Conservation (phyloP, 208 protist genomes). For the Wallacemonas sp. region DNA sequence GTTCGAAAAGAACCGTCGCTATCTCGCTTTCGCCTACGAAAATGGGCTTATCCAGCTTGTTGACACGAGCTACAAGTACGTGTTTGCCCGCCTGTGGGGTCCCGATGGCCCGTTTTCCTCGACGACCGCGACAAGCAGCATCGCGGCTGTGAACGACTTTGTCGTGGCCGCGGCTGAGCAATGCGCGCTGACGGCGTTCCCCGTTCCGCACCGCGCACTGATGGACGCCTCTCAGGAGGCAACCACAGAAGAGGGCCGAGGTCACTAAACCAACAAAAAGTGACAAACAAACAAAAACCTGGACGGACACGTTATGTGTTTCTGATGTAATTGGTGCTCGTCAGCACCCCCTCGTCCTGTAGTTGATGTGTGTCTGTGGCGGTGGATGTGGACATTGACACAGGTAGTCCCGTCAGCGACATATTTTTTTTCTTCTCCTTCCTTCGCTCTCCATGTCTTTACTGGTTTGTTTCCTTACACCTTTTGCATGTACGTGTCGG, state of each 20-base stretch:
- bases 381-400: no score
- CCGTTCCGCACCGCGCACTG: slow-evolving; percentile 3
- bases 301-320: no score
- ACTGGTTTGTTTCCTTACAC: not conserved
- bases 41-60: slow-evolving; percentile 80
- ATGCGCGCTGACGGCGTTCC: slow-evolving; percentile 6
- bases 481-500: no score
- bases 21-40: slow-evolving; percentile 52
- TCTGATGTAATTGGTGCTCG: no score
- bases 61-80: slow-evolving; percentile 58
- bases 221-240: slow-evolving; percentile 7
- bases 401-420: not conserved
- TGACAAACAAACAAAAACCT: no score
- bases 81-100: slow-evolving; percentile 59
- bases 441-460: not conserved
- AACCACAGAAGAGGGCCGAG: no score
- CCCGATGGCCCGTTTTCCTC: slow-evolving; percentile 1
- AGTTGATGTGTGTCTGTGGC: no score
- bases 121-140: not conserved
- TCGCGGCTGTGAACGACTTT: not conserved
- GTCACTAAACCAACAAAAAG: no score
- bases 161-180: not conserved
- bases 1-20: slow-evolving; percentile 22
- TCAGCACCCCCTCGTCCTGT: no score
- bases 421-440: slow-evolving; percentile 8